These are phyloP conservation scores for Secale cereale DNA, from an alignment of 176 grass and related monocot genomes.

Conservation along the genomic window DNA sequence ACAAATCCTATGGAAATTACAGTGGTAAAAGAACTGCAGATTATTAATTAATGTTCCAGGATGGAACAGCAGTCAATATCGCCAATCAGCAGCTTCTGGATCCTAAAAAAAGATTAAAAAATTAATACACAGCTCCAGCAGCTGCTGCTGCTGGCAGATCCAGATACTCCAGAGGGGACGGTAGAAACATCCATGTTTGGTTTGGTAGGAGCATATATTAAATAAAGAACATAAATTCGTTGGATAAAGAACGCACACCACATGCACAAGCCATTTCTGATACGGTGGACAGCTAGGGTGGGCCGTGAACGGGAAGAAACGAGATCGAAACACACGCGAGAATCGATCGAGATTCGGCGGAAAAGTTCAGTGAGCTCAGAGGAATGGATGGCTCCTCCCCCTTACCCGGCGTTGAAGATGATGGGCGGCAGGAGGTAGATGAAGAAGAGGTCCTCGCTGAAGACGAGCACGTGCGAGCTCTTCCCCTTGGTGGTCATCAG, in stretches of 20 bases:
- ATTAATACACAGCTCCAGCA: neutral
- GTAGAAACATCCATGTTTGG: slow-evolving; percentile 2
- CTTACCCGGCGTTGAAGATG: slow-evolving; percentile 97
- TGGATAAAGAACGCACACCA: slow-evolving; percentile 15
- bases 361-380: neutral
- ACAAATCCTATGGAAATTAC: neutral
- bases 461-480: slow-evolving; percentile 93
- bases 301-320: neutral
- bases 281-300: slow-evolving; percentile 22
- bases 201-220: neutral
- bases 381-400: no score
- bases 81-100: neutral
- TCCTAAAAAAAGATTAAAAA: neutral
- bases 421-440: slow-evolving; percentile 98
- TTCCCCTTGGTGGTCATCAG: slow-evolving; percentile 79
- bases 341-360: neutral
- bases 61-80: slow-evolving; percentile 18
- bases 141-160: neutral
- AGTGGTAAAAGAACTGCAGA: neutral
- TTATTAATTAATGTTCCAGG: neutral
- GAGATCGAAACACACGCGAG: slow-evolving; percentile 19
- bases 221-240: neutral
- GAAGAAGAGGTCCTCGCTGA: slow-evolving; percentile 99
- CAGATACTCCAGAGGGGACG: neutral
- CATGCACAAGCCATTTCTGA: slow-evolving; percentile 6